Conservation (phyloP, 805 yeast genomes). For the Schwanniomyces pseudopolymorphus region DNA sequence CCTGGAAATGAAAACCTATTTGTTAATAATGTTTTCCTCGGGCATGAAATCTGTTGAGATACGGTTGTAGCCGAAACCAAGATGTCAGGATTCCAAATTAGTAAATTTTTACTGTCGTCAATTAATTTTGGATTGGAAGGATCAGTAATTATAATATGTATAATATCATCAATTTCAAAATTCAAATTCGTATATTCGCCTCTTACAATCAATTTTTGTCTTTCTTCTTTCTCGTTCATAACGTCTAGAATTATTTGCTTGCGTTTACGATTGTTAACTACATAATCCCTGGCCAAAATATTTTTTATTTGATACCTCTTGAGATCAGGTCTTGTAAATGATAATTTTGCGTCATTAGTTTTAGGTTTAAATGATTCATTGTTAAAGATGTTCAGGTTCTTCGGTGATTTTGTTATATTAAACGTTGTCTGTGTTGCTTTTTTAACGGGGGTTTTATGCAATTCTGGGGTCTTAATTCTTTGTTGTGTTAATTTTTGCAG, state of each 20-base stretch:
- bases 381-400: background rate
- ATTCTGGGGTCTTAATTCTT: background rate
- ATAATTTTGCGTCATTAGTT: conserved; percentile 31
- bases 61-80: conserved; percentile 79
- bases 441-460: background rate
- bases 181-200: conserved; percentile 60
- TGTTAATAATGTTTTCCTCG: conserved; percentile 65
- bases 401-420: background rate
- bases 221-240: conserved; percentile 29
- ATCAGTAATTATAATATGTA: conserved; percentile 57
- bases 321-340: conserved; percentile 48
- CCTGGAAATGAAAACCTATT: conserved; percentile 61
- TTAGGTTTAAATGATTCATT: background rate
- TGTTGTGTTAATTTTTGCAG: background rate
- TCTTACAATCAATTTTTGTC: conserved; percentile 50
- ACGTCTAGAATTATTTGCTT: conserved; percentile 59
- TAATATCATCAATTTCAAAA: conserved; percentile 51
- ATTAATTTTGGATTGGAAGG: conserved; percentile 41
- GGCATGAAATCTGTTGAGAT: conserved; percentile 73
- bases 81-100: conserved; percentile 82
- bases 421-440: background rate
- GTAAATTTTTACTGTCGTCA: conserved; percentile 57
- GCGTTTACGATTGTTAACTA: conserved; percentile 23
- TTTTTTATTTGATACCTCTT: conserved; percentile 45
- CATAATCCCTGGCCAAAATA: conserved; percentile 30